Percentiles rank a stretch among this genome's conserved stretches.
Evolutionary conservation across 176 grass and related monocot genomes (phyloP).

Genomic region (Olyra latifolia): DNA sequence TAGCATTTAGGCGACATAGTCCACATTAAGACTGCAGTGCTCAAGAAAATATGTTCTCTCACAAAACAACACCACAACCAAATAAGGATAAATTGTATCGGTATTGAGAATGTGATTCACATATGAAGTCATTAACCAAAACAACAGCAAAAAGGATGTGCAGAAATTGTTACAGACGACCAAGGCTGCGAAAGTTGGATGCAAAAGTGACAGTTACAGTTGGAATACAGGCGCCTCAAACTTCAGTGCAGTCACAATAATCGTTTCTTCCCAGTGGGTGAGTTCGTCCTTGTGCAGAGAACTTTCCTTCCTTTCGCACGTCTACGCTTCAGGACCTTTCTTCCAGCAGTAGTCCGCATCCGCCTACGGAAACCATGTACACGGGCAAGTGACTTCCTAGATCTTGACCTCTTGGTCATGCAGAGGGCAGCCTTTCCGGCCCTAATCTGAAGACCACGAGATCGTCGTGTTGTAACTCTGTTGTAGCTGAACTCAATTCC

Average conservation of each 20-base stretch:
- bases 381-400: slow-evolving; percentile 89
- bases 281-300: slow-evolving; percentile 81
- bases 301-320: slow-evolving; percentile 83
- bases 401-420: slow-evolving; percentile 83
- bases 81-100: slow-evolving; percentile 16
- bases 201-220: slow-evolving; percentile 36
- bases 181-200: background rate
- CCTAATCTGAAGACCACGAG: slow-evolving; percentile 67
- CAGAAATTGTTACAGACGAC: slow-evolving; percentile 38
- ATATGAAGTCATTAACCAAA: slow-evolving; percentile 11
- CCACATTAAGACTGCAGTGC: background rate
- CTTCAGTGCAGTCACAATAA: slow-evolving; percentile 13
- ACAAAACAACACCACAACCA: background rate
- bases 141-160: background rate
- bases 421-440: slow-evolving; percentile 79
- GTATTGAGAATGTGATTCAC: slow-evolving; percentile 13
- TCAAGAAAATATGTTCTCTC: background rate
- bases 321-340: slow-evolving; percentile 71
- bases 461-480: slow-evolving; percentile 58
- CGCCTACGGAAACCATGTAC: slow-evolving; percentile 84
- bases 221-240: slow-evolving; percentile 13
- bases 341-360: slow-evolving; percentile 64
- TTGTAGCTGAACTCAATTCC: slow-evolving; percentile 62
- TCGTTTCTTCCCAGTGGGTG: slow-evolving; percentile 42
- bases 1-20: background rate